Percentiles rank a stretch among this genome's conserved stretches.
Conservation (phyloP, 257 asterid genomes). For the Misopates orontium region DNA sequence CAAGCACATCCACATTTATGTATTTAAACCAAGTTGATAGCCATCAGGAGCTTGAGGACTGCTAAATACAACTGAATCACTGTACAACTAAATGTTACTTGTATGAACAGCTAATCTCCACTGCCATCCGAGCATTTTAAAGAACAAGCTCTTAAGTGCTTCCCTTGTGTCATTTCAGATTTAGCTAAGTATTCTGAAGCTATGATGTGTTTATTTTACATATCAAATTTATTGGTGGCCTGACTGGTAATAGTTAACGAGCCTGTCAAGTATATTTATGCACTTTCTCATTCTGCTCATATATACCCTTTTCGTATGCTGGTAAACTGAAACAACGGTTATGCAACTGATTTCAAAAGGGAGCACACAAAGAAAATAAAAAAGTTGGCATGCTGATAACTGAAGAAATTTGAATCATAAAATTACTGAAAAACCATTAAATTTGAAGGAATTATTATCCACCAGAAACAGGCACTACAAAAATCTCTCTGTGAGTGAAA, state of each 20-base stretch:
- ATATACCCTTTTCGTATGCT: background rate
- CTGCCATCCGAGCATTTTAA: background rate
- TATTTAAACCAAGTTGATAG: slow-evolving; percentile 13
- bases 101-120: slow-evolving; percentile 10
- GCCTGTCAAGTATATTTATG: background rate
- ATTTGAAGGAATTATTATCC: slow-evolving; percentile 17
- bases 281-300: background rate
- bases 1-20: slow-evolving; percentile 5
- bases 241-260: background rate
- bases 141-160: background rate
- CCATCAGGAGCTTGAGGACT: slow-evolving; percentile 14
- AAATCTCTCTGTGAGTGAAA: slow-evolving; percentile 18
- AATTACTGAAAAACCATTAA: slow-evolving; percentile 10
- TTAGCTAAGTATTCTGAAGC: background rate
- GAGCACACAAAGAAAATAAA: slow-evolving; percentile 10
- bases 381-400: background rate
- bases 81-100: slow-evolving; percentile 8
- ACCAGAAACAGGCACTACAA: slow-evolving; percentile 5
- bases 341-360: slow-evolving; percentile 6
- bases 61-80: background rate
- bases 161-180: background rate
- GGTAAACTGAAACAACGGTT: slow-evolving; percentile 8
- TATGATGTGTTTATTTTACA: slow-evolving; percentile 1
- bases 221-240: background rate
- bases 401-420: background rate